Evolutionary conservation across 768 basidiomycete genomes (phyloP), one percentile per base, ranked within the genome.

Genomic region (Antrodiella citrinella): DNA sequence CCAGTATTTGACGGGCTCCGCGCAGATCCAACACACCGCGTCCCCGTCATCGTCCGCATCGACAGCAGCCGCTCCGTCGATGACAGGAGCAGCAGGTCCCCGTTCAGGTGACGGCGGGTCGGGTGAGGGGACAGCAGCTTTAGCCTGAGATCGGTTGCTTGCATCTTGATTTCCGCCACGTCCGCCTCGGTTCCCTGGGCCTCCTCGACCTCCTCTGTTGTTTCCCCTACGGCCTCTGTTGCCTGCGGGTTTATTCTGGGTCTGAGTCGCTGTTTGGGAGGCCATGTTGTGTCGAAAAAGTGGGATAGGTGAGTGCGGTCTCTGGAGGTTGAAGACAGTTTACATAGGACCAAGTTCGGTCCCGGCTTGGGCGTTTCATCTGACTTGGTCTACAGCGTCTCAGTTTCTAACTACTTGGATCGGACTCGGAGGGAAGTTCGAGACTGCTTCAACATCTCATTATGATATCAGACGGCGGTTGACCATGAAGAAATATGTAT

Each of bases 1-100:
- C 65, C 84, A 92, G 62, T 91, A 95, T 62, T 87, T 92, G 67
- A 95, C 83, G 3, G 86, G 84, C 60, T 97, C 92, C 1, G 93
- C 93, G 61, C 95, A 96, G 66, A 97, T 97, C 79, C 83, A 95
- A 69, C 95, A 97, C 10, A 84, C 64, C 45, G 65, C 66, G 23
- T 56, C 60, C 15, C 80, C 76, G 11, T 70, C 65, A 4, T 57
- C 55, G 49, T 58, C 59, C 30, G 50, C 47, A 18, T 38, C 39
- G 11, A 50, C 56, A 3, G 47, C 35, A 3, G 51, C 42, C 3
- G 51, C 48, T 11, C 38, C 46, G 20, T 50, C 26, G 3, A 49
- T 40, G 23, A 46, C 49, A 3, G 49, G 48, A 2, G 49, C 51
- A 7, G 53, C 41, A 19, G 45, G 25, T 13, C 49, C 44, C 1